Base-by-base conservation (phyloP, 2,329 filamentous ascomycete species). In the Septoria linicola region DNA sequence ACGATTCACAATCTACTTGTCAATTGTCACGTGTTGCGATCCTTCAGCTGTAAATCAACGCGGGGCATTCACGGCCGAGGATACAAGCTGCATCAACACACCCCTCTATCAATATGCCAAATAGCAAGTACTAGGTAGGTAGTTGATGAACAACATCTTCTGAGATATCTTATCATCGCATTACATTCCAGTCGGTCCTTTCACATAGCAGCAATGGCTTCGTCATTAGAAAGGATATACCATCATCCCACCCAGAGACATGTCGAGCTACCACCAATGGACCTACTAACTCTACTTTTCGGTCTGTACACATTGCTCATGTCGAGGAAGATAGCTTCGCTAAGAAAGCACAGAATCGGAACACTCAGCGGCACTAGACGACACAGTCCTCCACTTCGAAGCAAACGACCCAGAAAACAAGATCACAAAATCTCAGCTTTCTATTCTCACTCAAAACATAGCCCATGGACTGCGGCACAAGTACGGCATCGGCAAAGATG, bases 351-450 rank as follows among this genome's bases (percentile, higher is more conserved):
- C 37, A 57, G 55, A 59, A 35, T 62, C 55, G 7, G 60, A 68
- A 16, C 57, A 70, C 32, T 63, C 62, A 13, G 54, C 60, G 8
- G 65, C 71, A 17, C 65, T 73, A 17, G 75, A 80, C 39, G 72
- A 80, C 44, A 79, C 76, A 0, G 60, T 77, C 2, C 67, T 85
- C 3, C 80, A 84, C 62, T 72, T 75, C 36, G 80, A 83, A 58
- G 82, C 83, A 0, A 72, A 74, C 4, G 71, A 83, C 42, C 79
- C 81, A 0, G 69, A 69, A n/a, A 73, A 77, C 44, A 62, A 65
- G 47, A 67, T 85, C 49, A 84, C 77, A 40, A 83, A 80, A 62
- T 68, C 73, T 1, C 70, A 74, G 23, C 71, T 77, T 2, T 75
- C 77, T 3, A 60, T 63, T 8, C 69, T 80, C 8, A 75, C 78